Percentiles rank a stretch among this genome's conserved stretches.
Conservation (phyloP, 2,329 filamentous ascomycete species). For the Aspergillus sp. region DNA sequence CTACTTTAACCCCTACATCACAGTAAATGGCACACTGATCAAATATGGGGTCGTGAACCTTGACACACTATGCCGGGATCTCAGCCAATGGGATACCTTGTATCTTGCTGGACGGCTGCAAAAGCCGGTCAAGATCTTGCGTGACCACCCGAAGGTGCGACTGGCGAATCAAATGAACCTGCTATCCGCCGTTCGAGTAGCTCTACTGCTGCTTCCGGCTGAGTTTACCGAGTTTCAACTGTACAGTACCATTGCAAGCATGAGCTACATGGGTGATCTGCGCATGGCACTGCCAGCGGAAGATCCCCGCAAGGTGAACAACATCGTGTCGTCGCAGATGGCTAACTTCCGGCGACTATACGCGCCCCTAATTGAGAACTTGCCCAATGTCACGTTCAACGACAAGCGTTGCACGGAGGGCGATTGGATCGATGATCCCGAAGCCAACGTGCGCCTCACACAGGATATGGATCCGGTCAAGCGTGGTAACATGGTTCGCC, state of each 20-base stretch:
- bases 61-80: slow-evolving; percentile 81
- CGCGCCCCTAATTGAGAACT: slow-evolving; percentile 80
- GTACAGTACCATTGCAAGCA: slow-evolving; percentile 86
- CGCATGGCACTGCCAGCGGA: slow-evolving; percentile 90
- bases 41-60: slow-evolving; percentile 98
- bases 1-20: slow-evolving; percentile 96
- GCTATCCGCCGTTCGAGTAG: slow-evolving; percentile 84
- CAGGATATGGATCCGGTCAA: slow-evolving; percentile 94
- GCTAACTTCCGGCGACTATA: slow-evolving; percentile 90
- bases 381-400: slow-evolving; percentile 83
- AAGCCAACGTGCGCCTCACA: slow-evolving; percentile 66
- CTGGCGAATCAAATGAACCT: slow-evolving; percentile 96
- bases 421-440: slow-evolving; percentile 65
- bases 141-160: slow-evolving; percentile 88
- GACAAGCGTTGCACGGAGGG: slow-evolving; percentile 61
- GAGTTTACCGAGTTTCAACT: slow-evolving; percentile 84
- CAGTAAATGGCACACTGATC: slow-evolving; percentile 90
- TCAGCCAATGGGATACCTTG: slow-evolving; percentile 88
- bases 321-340: slow-evolving; percentile 91
- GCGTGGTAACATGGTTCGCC: slow-evolving; percentile 93
- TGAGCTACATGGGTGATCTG: slow-evolving; percentile 95
- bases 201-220: slow-evolving; percentile 80
- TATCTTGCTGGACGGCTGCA: slow-evolving; percentile 96
- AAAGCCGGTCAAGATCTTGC: slow-evolving; percentile 96
- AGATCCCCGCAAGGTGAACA: slow-evolving; percentile 86